These are phyloP conservation scores for Echeveria elegans DNA, from an alignment of 164 flowering plant genomes.

Conservation along the genomic window DNA sequence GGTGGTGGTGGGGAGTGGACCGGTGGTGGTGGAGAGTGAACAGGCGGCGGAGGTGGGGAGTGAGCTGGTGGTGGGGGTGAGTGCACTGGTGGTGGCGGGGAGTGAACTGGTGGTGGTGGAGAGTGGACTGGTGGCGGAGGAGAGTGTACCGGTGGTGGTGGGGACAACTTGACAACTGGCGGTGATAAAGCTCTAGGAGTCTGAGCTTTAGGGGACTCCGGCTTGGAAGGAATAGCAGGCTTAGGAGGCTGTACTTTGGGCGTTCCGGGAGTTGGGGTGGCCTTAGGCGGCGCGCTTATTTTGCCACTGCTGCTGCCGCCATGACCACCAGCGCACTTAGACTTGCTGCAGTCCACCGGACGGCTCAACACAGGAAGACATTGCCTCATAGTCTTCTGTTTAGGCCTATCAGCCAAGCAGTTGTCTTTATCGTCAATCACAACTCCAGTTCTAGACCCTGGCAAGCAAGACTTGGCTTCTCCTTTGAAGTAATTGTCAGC, in stretches of 20 bases:
- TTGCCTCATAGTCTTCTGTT: constrained; percentile 27
- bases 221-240: constrained; percentile 4
- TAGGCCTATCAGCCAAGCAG: constrained; percentile 37
- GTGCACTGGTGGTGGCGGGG: not conserved
- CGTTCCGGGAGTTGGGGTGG: constrained; percentile 7
- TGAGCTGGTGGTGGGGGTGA: not conserved
- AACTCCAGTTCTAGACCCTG: constrained; percentile 12
- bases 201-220: not conserved
- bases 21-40: not conserved
- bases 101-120: too few relatives aligned
- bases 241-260: constrained; percentile 8
- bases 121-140: too few relatives aligned
- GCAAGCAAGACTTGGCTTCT: constrained; percentile 24
- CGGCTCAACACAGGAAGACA: constrained; percentile 32
- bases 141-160: too few relatives aligned
- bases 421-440: constrained; percentile 31
- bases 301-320: not conserved
- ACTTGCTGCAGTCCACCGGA: constrained; percentile 44
- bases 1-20: not conserved
- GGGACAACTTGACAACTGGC: too few relatives aligned
- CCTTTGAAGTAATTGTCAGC: constrained; percentile 52
- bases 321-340: constrained; percentile 20
- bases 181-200: too few relatives aligned
- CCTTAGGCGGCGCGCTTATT: not conserved
- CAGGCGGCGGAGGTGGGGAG: not conserved